Evolutionary conservation across 2,329 filamentous ascomycete species (phyloP), one percentile per base, ranked within the genome.

Genomic region (Pseudocercospora pini-densiflorae): DNA sequence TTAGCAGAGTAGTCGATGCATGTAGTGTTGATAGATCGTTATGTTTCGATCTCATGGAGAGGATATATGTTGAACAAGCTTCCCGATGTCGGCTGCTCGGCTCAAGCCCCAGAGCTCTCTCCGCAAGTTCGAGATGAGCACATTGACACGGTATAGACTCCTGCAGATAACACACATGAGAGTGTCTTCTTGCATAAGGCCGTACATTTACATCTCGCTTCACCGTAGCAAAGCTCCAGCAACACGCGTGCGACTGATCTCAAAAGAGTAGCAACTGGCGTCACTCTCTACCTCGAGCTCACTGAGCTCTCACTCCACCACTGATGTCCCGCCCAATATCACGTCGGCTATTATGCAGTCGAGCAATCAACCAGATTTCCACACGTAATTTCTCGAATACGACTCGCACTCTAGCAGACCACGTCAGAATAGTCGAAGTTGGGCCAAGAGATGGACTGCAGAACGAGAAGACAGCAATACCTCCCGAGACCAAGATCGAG

Each of bases 371-470:
- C 58, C 33, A 31, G 33, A 57, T 63, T 31, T 59, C 61, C 21
- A 63, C 29, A 21, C 73, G 73, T 36, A 61, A 54, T 68, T 77
- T 77, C 64, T 69, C 75, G 16, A 68, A 49, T 55, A 68, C 75
- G 4, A 63, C 61, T 14, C 68, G 68, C 64, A 60, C 69, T 29
- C 68, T 65, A 47, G 73, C 75, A 60, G 81, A 84, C 71, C 77
- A 80, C 68, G 83, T 87, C 45, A 81, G 84, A 47, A 89, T 96
- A 45, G 89, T 95, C 68, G 92, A 96, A 81, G 92, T 96, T 68
- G 92, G 74, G 4, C 92, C 92, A 36, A 86, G 92, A 70, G 92
- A 96, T 81, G 92, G 92, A n/a, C 81, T 96, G 61, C 92, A 97
- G 77, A 96, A 95, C 76, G 91, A 95, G 81, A 91, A 91, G 80